Evolutionary conservation across 2,329 filamentous ascomycete species (phyloP).

Genomic region (Hyphodiscus sp.): DNA sequence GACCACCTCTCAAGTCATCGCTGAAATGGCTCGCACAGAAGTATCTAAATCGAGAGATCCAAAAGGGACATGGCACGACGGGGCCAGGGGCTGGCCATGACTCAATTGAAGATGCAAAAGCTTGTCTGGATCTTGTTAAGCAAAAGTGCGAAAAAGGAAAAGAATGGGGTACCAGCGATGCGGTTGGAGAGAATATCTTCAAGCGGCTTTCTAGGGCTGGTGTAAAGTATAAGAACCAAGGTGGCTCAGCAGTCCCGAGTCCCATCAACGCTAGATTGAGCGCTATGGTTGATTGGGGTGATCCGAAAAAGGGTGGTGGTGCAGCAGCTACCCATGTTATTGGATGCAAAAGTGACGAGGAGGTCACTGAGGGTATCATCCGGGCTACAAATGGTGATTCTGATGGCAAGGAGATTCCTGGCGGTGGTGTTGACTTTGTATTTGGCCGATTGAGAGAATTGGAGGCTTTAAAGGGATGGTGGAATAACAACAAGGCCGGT

Average conservation of each 20-base stretch:
- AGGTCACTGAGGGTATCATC: constrained; percentile 47
- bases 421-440: constrained; percentile 58
- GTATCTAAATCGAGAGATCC: constrained; percentile 80
- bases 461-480: constrained; percentile 60
- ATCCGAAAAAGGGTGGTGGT: constrained; percentile 57
- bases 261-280: constrained; percentile 50
- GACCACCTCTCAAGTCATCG: constrained; percentile 81
- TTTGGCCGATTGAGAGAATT: constrained; percentile 61
- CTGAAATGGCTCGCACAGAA: constrained; percentile 86
- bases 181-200: constrained; percentile 82
- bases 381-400: constrained; percentile 54
- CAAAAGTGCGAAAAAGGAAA: constrained; percentile 94
- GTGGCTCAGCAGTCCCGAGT: constrained; percentile 51
- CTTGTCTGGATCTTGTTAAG: constrained; percentile 87
- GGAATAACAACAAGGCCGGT: constrained; percentile 47
- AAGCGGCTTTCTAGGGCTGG: constrained; percentile 65
- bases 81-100: constrained; percentile 63
- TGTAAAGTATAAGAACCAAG: constrained; percentile 55
- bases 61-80: constrained; percentile 60
- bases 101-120: constrained; percentile 85
- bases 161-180: constrained; percentile 73
- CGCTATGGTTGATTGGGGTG: constrained; percentile 85
- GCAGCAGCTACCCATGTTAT: constrained; percentile 50
- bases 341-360: constrained; percentile 52
- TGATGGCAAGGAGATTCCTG: constrained; percentile 49